These are phyloP conservation scores for Heterobasidion parviporum DNA, from an alignment of 1,284 basidiomycete species.

Conservation along the genomic window DNA sequence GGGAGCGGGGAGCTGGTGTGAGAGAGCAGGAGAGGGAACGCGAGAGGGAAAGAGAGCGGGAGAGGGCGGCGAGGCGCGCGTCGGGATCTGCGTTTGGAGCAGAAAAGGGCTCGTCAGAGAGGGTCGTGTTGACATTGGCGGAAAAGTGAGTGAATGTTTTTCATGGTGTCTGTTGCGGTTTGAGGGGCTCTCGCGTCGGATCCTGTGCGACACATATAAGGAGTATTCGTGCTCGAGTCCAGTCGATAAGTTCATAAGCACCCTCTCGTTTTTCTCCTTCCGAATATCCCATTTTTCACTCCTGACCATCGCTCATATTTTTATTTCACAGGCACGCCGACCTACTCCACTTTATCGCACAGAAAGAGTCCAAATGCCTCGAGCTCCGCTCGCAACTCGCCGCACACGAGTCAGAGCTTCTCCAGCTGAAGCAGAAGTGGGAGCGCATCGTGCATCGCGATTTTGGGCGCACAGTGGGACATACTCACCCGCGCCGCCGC, in stretches of 20 bases:
- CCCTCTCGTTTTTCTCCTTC: neutral
- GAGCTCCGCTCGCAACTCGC: slow-evolving; percentile 67
- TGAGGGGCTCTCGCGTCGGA: no score
- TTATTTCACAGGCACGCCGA: slow-evolving; percentile 53
- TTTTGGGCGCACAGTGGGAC: slow-evolving; percentile 26
- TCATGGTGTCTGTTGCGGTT: neutral
- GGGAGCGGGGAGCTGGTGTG: slow-evolving; percentile 7
- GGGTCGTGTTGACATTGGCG: slow-evolving; percentile 44
- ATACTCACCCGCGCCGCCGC: neutral
- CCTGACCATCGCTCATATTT: neutral
- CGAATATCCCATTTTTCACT: neutral
- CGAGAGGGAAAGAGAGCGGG: slow-evolving; percentile 12
- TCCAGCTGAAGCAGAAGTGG: slow-evolving; percentile 72
- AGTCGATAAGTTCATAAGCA: no score
- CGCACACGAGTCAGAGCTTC: slow-evolving; percentile 61
- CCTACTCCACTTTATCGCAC: slow-evolving; percentile 68
- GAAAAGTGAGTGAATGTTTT: slow-evolving; percentile 39
- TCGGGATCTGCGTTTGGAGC: slow-evolving; percentile 8
- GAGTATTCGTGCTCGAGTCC: no score
- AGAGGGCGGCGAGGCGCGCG: slow-evolving; percentile 9
- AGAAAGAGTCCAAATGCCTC: slow-evolving; percentile 75
- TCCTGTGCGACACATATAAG: no score
- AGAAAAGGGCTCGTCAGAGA: slow-evolving; percentile 8
- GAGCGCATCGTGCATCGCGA: slow-evolving; percentile 65
- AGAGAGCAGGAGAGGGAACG: slow-evolving; percentile 17